These are phyloP conservation scores for Remersonia thermophila DNA, from an alignment of 2,329 filamentous ascomycete genomes.

Conservation along the genomic window DNA sequence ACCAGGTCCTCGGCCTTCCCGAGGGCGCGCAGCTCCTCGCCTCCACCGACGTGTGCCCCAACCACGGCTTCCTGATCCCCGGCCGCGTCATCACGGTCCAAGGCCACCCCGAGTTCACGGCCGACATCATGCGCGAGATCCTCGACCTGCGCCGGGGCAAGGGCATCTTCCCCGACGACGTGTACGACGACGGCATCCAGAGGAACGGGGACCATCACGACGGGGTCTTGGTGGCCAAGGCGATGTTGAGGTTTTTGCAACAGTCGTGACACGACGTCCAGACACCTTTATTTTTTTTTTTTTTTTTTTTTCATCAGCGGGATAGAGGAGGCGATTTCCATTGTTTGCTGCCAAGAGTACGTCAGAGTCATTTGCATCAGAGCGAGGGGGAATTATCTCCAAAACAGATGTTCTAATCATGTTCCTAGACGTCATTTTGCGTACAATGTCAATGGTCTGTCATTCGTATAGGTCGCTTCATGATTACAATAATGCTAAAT, in stretches of 20 bases:
- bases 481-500: too few species aligned
- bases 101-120: conserved; percentile 75
- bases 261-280: conserved; percentile 35
- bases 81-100: conserved; percentile 62
- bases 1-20: conserved; percentile 57
- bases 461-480: too few species aligned
- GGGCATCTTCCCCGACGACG: conserved; percentile 58
- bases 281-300: too few species aligned
- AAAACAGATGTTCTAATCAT: too few species aligned
- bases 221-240: conserved; percentile 60
- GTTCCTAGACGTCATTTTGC: too few species aligned
- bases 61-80: conserved; percentile 69
- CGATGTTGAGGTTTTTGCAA: conserved; percentile 65
- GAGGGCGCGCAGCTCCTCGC: conserved; percentile 50
- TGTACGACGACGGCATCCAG: conserved; percentile 55
- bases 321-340: too few species aligned
- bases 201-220: conserved; percentile 61
- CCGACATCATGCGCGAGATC: conserved; percentile 57
- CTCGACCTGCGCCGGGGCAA: conserved; percentile 49
- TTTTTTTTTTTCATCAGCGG: too few species aligned
- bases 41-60: conserved; percentile 51
- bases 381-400: too few species aligned
- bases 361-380: too few species aligned
- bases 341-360: too few species aligned
- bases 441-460: too few species aligned